These are phyloP conservation scores for Stentor coeruleus DNA, from an alignment of 73 alveolate genomes.

Conservation along the genomic window DNA sequence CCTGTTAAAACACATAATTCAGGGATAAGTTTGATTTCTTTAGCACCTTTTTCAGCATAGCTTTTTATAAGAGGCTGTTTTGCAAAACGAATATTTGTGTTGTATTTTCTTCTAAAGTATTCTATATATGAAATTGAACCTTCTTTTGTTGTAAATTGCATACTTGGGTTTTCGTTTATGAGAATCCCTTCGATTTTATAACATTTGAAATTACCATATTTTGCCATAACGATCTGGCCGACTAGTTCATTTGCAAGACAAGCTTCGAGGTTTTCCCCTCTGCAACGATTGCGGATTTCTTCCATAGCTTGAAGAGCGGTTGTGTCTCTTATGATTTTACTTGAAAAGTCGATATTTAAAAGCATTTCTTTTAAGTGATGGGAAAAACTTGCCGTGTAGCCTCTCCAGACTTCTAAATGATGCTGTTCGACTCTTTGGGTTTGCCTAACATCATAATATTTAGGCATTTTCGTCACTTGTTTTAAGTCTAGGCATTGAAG, in stretches of 20 bases:
- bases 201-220: slow-evolving; percentile 17
- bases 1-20: slow-evolving; percentile 90
- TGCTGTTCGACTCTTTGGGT: not conserved
- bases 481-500: not conserved
- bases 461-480: slow-evolving; percentile 7
- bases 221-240: slow-evolving; percentile 3
- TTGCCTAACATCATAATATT: not conserved
- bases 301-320: slow-evolving; percentile 7
- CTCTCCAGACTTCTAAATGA: slow-evolving; percentile 19
- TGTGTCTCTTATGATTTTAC: not conserved
- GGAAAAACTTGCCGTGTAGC: not conserved
- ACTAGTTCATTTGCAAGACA: not conserved
- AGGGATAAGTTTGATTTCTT: slow-evolving; percentile 75
- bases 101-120: not conserved
- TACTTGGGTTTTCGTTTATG: not conserved
- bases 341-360: slow-evolving; percentile 12
- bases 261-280: not conserved
- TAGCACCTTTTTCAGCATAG: not conserved
- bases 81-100: not conserved
- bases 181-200: slow-evolving; percentile 17
- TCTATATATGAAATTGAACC: not conserved
- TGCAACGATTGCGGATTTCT: not conserved
- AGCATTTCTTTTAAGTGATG: slow-evolving; percentile 11
- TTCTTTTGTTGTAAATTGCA: not conserved
- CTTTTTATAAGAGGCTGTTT: not conserved